Evolutionary conservation across 148 eudicot genomes (phyloP).

Genomic region (Simmondsia chinensis): DNA sequence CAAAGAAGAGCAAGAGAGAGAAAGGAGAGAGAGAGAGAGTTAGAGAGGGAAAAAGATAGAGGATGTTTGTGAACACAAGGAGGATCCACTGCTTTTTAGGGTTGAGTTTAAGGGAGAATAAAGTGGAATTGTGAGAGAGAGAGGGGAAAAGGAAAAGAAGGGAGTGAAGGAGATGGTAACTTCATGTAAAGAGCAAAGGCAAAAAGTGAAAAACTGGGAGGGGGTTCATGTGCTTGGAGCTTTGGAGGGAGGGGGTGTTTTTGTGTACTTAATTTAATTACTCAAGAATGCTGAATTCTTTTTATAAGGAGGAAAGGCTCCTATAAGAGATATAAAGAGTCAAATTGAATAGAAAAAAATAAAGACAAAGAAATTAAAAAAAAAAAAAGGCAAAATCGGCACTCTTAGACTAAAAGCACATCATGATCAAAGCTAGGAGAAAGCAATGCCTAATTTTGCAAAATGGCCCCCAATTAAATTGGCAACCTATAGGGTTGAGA

Average conservation of each 20-base stretch:
- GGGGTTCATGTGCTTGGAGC: conserved; percentile 30
- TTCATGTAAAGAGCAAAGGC: conserved; percentile 60
- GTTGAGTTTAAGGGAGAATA: conserved; percentile 65
- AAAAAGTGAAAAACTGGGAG: conserved; percentile 13
- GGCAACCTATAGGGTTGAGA: no score
- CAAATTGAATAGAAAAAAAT: no score
- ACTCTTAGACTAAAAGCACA: no score
- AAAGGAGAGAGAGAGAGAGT: conserved; percentile 9
- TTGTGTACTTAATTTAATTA: no score
- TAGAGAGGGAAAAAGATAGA: conserved; percentile 17
- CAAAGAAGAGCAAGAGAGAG: conserved; percentile 19
- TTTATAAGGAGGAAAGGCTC: no score
- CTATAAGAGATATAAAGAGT: no score
- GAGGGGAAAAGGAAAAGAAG: conserved; percentile 12
- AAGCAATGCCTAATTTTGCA: no score
- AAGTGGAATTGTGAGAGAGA: conserved; percentile 38
- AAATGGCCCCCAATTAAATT: no score
- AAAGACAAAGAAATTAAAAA: no score
- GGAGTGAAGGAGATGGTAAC: conserved; percentile 40
- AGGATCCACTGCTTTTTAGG: conserved; percentile 64
- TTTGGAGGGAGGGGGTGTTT: conserved; percentile 8
- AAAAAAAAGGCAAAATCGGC: no score
- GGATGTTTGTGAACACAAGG: conserved; percentile 68
- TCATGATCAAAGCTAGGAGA: no score
- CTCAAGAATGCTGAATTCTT: no score